Percentiles rank a stretch among this genome's conserved stretches.
These are phyloP conservation scores for Tuber umbilicatum DNA, from an alignment of 495 filamentous ascomycete genomes.

Conservation along the genomic window DNA sequence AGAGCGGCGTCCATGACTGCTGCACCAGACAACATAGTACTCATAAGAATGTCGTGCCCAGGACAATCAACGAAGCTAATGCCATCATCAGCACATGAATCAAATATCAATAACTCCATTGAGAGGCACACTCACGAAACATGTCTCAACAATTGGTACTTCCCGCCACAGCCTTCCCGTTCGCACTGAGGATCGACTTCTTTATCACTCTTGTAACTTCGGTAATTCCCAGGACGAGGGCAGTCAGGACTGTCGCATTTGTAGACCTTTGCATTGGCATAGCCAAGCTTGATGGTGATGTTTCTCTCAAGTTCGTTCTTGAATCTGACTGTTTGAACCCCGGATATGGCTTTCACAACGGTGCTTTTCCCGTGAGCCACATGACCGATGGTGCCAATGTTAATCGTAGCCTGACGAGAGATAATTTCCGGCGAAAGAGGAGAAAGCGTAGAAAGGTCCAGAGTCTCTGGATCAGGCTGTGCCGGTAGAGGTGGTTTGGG, in stretches of 20 bases:
- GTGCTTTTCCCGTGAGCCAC: conserved; percentile 98
- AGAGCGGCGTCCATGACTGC: conserved; percentile 99
- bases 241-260: conserved; percentile 90
- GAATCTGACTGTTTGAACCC: conserved; percentile 96
- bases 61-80: conserved; percentile 92
- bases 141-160: conserved; percentile 75
- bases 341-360: conserved; percentile 97
- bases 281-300: conserved; percentile 99
- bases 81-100: conserved; percentile 24
- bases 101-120: conserved; percentile 1
- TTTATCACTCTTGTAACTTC: conserved; percentile 97
- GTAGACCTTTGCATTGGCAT: conserved; percentile 99
- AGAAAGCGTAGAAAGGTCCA: conserved; percentile 69
- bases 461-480: conserved; percentile 79
- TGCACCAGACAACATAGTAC: conserved; percentile 98
- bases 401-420: conserved; percentile 93
- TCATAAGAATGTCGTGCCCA: conserved; percentile 99
- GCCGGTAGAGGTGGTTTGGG: conserved; percentile 64
- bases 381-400: conserved; percentile 97
- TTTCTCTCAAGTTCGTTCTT: conserved; percentile 99
- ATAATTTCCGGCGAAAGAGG: conserved; percentile 95
- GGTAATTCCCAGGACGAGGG: conserved; percentile 89
- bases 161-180: conserved; percentile 78
- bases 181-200: conserved; percentile 94
- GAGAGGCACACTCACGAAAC: conserved; percentile 62